Conservation (phyloP, 129 eudicot genomes). For the Mikania micrantha region DNA sequence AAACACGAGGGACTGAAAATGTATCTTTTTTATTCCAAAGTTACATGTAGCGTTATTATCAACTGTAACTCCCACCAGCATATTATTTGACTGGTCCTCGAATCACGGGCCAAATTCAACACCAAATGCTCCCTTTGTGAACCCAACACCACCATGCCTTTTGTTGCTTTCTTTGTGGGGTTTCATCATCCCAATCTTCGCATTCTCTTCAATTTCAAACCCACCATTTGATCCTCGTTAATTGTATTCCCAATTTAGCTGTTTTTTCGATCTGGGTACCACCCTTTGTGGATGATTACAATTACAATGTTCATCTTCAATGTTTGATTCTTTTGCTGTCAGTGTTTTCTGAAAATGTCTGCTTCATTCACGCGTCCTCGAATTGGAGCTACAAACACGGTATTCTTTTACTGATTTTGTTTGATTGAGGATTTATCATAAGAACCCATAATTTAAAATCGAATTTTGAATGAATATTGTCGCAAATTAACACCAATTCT, state of each 20-base stretch:
- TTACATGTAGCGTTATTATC: constrained; percentile 15
- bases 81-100: constrained; percentile 35
- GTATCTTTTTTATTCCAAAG: neutral
- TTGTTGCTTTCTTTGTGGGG: neutral
- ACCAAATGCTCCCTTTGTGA: constrained; percentile 21
- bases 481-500: neutral
- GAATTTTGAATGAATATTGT: neutral
- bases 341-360: constrained; percentile 50
- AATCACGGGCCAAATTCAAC: constrained; percentile 36
- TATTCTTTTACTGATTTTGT: constrained; percentile 10
- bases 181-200: constrained; percentile 4
- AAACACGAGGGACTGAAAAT: constrained; percentile 13
- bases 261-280: constrained; percentile 25
- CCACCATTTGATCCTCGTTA: no score
- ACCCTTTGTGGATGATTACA: neutral
- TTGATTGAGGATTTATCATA: no score
- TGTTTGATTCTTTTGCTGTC: constrained; percentile 3
- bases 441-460: neutral
- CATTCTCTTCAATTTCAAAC: neutral
- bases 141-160: neutral
- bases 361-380: constrained; percentile 77
- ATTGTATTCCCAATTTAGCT: no score
- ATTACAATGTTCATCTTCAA: constrained; percentile 4
- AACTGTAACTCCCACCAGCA: constrained; percentile 24
- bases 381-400: constrained; percentile 70